Evolutionary conservation across 2,329 filamentous ascomycete species (phyloP).

Genomic region (Ophiosphaerella herpotricha): DNA sequence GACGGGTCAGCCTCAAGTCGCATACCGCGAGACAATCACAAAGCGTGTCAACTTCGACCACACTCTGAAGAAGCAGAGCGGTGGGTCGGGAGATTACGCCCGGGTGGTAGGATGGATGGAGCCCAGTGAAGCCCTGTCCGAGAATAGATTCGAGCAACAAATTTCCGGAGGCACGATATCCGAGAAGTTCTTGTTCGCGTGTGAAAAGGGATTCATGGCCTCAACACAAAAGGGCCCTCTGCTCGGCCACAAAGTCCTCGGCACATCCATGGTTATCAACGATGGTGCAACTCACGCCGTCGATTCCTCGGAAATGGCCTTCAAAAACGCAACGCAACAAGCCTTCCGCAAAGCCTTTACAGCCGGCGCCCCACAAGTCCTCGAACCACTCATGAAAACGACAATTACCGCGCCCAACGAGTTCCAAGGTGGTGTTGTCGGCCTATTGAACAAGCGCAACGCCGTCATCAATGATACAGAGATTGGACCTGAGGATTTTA

Average conservation of each 20-base stretch:
- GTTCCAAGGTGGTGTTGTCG: constrained; percentile 96
- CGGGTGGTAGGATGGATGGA: constrained; percentile 92
- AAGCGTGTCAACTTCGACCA: constrained; percentile 84
- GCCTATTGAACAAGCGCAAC: constrained; percentile 94
- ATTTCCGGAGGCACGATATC: constrained; percentile 89
- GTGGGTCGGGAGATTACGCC: constrained; percentile 93
- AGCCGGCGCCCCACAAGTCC: constrained; percentile 77
- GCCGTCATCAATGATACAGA: constrained; percentile 95
- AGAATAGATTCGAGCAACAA: constrained; percentile 84
- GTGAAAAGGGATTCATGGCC: constrained; percentile 89
- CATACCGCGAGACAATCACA: constrained; percentile 93
- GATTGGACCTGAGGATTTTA: constrained; percentile 92
- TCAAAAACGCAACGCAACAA: constrained; percentile 92
- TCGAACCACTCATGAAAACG: constrained; percentile 98
- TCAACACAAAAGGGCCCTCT: constrained; percentile 86
- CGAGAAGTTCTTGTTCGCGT: constrained; percentile 94
- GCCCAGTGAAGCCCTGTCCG: constrained; percentile 72
- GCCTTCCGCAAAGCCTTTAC: constrained; percentile 94
- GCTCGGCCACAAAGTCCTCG: constrained; percentile 90
- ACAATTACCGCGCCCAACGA: constrained; percentile 94
- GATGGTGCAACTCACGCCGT: constrained; percentile 97
- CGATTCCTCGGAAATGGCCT: constrained; percentile 95
- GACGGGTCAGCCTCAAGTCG: constrained; percentile 95
- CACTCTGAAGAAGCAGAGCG: constrained; percentile 91
- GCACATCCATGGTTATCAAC: constrained; percentile 87